Base-by-base conservation (phyloP, 116 monocot genomes). In the Posidonia oceanica region DNA sequence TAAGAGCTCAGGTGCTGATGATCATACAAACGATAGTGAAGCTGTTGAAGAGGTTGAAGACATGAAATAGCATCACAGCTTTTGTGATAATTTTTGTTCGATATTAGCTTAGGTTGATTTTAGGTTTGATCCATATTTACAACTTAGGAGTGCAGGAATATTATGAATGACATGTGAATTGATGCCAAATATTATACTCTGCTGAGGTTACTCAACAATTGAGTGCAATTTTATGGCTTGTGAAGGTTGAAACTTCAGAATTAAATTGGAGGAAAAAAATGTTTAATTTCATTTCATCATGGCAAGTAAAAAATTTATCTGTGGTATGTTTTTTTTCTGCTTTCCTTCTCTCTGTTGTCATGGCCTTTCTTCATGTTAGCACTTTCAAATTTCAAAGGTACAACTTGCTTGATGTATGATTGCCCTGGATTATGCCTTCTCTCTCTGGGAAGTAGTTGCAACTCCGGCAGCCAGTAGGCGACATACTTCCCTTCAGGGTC, bases 401-500 rank as follows among this genome's bases (percentile, higher is more conserved):
- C 83, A 61, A 97, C 64, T 69, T 83, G 85, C 75, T 75, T 83
- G n/a, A 85, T 88, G 22, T 96, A 91, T 71, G 83, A 83, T 10
- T 52, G 67, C 41, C 87, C 91, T 53, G 96, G 89, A 59, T 82
- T 87, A 69, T 89, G 77, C 56, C 96, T 91, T 57, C 52, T 80
- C 37, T 89, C 92, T 70, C 70, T 89, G 21, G 91, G 89, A 75
- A 96, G 81, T 48, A 61, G 21, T 68, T 61, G 68, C 3, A 91
- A 63, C 62, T 87, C 86, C 63, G 91, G 91, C 71, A 96, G 72
- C 91, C 91, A 96, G 69, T 87, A 89, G 11, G 85, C 73, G 13
- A 91, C 91, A 52, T 91, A 96, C 62, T 89, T 84, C 0, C 91
- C 91, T 57, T 91, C 85, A 41, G 89, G 91, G 71, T 96, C 91